These are phyloP conservation scores for Citrus australasica DNA, from an alignment of 345 rosid genomes.

Conservation along the genomic window DNA sequence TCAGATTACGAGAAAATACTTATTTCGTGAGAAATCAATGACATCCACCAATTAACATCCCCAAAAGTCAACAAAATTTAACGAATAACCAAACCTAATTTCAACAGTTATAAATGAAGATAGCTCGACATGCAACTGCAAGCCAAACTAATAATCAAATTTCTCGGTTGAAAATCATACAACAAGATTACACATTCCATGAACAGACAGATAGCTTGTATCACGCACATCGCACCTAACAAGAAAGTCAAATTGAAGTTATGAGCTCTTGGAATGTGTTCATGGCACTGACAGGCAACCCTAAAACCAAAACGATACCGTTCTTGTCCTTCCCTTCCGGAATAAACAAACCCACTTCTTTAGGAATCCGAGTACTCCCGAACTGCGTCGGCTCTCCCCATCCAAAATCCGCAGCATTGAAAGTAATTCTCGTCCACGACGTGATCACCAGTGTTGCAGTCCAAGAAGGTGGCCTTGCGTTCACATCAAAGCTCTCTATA, in stretches of 20 bases:
- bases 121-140: not conserved
- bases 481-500: slow-evolving; percentile 17
- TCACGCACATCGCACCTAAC: not conserved
- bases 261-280: slow-evolving; percentile 11
- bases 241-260: not conserved
- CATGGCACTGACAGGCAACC: slow-evolving; percentile 23
- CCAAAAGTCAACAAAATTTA: not conserved
- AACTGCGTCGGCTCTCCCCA: slow-evolving; percentile 28
- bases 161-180: not conserved
- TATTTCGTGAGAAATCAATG: too few species aligned
- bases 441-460: slow-evolving; percentile 20
- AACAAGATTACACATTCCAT: not conserved
- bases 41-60: not conserved
- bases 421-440: slow-evolving; percentile 24
- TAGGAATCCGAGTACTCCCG: slow-evolving; percentile 10
- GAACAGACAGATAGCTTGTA: not conserved
- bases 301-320: slow-evolving; percentile 14
- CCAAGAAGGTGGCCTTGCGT: slow-evolving; percentile 9
- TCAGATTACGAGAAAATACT: too few species aligned
- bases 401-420: slow-evolving; percentile 16
- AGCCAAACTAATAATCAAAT: not conserved
- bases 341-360: slow-evolving; percentile 18
- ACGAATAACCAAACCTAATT: not conserved
- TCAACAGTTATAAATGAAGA: not conserved
- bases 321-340: slow-evolving; percentile 12